Evolutionary conservation across 495 filamentous ascomycete genomes (phyloP), one percentile per base, ranked within the genome.

Genomic region (Xylaria grammica): DNA sequence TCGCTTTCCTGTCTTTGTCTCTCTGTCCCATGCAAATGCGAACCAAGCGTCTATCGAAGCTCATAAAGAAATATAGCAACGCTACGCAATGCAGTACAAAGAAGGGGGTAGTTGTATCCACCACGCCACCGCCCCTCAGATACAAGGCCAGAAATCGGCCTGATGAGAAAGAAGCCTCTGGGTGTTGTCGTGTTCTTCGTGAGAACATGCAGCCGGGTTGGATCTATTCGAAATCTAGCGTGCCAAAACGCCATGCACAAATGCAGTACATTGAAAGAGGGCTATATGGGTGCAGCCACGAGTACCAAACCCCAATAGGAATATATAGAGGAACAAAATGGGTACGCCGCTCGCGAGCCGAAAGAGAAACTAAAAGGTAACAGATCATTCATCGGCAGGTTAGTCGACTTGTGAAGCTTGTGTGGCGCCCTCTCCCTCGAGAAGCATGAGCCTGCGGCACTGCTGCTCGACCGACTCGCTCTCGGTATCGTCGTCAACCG

Each of bases 381-480:
- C 11, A 17, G 20, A 15, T 32, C 36, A 9, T 26, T 50, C 4
- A 10, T 29, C 27, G 24, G 11, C 30, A 29, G 11, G 13, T 54
- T 19, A 51, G 15, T n/a, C n/a, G n/a, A n/a, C n/a, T 50, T 48
- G 32, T 10, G 52, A 36, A 20, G 40, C 40, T 36, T 64, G 44
- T 27, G 52, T 30, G 27, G 40, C 29, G 27, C 1, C 27, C 53
- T 64, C 67, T 44, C 62, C 72, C 6, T 67, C 65, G 34, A 74
- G 26, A 13, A 74, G 63, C 72, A 74, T 74, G 29, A 65, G 67
- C 55, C 58, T 61, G 24, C 65, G 69, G 59, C 72, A 74, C 24
- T 70, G 68, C 15, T 72, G 68, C 56, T 72, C 69, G 8, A 72
- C 71, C 0, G 72, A 69, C 22, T 73, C 74, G 38, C 29, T 65